phyloP scores from a whole-genome alignment of 2,329 filamentous ascomycete species.

The Penicillium expansum region DNA sequence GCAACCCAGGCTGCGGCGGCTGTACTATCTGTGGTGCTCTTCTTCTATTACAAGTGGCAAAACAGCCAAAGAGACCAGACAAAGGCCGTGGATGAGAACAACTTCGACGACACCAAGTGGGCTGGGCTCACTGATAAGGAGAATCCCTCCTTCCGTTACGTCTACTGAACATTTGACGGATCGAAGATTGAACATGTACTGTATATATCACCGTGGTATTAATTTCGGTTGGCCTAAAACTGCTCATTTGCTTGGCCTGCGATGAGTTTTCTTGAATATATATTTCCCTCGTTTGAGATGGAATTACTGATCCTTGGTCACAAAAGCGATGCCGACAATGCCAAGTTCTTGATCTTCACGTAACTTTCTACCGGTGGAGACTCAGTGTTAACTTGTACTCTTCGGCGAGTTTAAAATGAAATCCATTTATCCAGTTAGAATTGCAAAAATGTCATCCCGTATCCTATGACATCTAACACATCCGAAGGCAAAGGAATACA shows the following conservation, averaged over 20 bases:
- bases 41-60: constrained; percentile 30
- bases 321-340: not conserved
- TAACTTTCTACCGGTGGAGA: not conserved
- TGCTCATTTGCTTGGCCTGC: not conserved
- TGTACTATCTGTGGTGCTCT: constrained; percentile 29
- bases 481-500: not conserved
- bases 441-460: not conserved
- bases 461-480: not conserved
- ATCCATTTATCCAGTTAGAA: too few relatives aligned
- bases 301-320: not conserved
- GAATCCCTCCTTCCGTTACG: constrained; percentile 35
- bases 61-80: constrained; percentile 30
- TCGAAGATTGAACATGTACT: not conserved
- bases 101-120: constrained; percentile 29
- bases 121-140: constrained; percentile 36
- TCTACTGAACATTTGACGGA: constrained; percentile 26
- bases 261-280: not conserved
- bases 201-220: not conserved
- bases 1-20: constrained; percentile 36
- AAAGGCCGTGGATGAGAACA: constrained; percentile 14
- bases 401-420: too few relatives aligned
- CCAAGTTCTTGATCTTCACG: not conserved
- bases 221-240: not conserved
- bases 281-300: not conserved
- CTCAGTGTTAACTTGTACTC: not conserved